Evolutionary conservation across 2,329 filamentous ascomycete genomes (phyloP).

Genomic region (Aspergillus bombycis): DNA sequence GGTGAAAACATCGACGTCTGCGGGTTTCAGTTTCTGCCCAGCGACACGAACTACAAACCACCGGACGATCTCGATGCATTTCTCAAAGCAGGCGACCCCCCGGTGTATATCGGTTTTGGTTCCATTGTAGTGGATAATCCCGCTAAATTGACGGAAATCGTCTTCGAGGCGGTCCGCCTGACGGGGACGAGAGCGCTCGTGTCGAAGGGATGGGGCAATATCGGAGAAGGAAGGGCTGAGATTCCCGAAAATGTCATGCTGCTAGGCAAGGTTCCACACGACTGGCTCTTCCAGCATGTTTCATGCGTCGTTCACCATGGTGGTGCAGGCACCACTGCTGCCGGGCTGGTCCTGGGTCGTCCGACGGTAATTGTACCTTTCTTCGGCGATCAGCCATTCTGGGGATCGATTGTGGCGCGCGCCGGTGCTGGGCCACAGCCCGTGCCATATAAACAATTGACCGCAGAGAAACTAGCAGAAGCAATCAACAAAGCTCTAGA

Average conservation of each 20-base stretch:
- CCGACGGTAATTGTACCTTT: conserved; percentile 86
- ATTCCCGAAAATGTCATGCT: conserved; percentile 79
- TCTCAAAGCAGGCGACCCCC: conserved; percentile 68
- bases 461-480: conserved; percentile 65
- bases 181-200: conserved; percentile 77
- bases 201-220: conserved; percentile 85
- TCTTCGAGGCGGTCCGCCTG: conserved; percentile 70
- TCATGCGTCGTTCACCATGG: conserved; percentile 85
- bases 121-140: conserved; percentile 81
- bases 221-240: conserved; percentile 71
- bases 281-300: conserved; percentile 84
- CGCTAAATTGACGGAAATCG: conserved; percentile 68
- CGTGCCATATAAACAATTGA: conserved; percentile 70
- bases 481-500: conserved; percentile 65
- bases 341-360: conserved; percentile 77
- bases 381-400: conserved; percentile 83
- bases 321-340: conserved; percentile 84
- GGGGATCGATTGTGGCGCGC: conserved; percentile 74
- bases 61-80: conserved; percentile 68
- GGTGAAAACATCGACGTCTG: conserved; percentile 69
- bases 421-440: conserved; percentile 74
- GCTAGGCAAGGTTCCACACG: conserved; percentile 82
- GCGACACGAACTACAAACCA: conserved; percentile 68
- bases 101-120: conserved; percentile 81
- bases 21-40: conserved; percentile 75